These are phyloP conservation scores for Hypoxylon lienhwacheense DNA, from an alignment of 495 filamentous ascomycete species.

Conservation along the genomic window DNA sequence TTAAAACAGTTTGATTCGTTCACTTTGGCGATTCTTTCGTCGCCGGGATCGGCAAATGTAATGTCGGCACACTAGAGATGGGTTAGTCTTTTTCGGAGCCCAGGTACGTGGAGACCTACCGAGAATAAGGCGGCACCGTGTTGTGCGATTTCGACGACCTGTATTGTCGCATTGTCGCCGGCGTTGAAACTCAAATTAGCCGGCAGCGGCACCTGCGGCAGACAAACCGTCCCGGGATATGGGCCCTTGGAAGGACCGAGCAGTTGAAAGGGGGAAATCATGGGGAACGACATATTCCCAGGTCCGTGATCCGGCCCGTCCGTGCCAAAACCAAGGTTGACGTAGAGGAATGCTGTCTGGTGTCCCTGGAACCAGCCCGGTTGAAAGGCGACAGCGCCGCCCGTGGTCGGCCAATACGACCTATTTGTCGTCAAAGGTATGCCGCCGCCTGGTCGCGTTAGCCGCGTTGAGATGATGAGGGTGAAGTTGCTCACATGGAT, in stretches of 20 bases:
- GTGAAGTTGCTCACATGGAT: conserved; percentile 77
- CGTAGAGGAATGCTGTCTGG: conserved; percentile 78
- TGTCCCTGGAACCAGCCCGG: conserved; percentile 96
- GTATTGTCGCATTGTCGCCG: conserved; percentile 92
- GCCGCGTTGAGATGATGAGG: neutral
- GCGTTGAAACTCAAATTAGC: conserved; percentile 67
- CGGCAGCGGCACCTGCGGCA: conserved; percentile 89
- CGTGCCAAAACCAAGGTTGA: conserved; percentile 90
- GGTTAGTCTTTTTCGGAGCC: conserved; percentile 15
- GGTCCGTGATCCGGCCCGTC: conserved; percentile 60
- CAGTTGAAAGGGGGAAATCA: conserved; percentile 84
- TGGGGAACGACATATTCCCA: conserved; percentile 83
- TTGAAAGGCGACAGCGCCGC: conserved; percentile 84
- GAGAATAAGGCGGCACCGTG: conserved; percentile 92
- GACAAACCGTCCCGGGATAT: conserved; percentile 84
- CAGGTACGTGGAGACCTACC: conserved; percentile 56
- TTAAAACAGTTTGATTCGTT: conserved; percentile 85
- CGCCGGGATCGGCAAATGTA: conserved; percentile 71
- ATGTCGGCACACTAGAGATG: conserved; percentile 80
- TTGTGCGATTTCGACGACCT: conserved; percentile 84
- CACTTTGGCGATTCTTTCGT: conserved; percentile 65
- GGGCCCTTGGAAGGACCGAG: conserved; percentile 77
- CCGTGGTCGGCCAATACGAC: conserved; percentile 85
- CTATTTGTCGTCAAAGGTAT: conserved; percentile 77
- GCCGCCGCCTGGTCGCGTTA: conserved; percentile 70